Conservation (phyloP, 2,329 filamentous ascomycete species). For the Thielaviopsis populi region DNA sequence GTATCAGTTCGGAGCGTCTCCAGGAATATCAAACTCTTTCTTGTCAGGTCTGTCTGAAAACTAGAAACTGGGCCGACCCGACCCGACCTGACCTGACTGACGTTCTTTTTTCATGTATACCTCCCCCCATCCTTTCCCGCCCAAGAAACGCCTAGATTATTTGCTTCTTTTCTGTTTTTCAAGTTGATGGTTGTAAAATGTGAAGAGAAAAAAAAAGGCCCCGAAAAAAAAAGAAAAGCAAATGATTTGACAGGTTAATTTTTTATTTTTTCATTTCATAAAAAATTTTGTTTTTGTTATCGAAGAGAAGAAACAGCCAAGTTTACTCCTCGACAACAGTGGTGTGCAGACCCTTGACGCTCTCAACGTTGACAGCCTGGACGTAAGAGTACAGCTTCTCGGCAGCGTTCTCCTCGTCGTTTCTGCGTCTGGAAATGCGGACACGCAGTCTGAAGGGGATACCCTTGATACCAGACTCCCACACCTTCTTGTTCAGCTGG, state of each 20-base stretch:
- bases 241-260: constrained; percentile 11
- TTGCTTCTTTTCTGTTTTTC: background rate
- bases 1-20: background rate
- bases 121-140: background rate
- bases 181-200: background rate
- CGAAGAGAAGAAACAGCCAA: constrained; percentile 18
- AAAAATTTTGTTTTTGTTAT: constrained; percentile 21
- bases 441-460: constrained; percentile 94
- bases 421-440: constrained; percentile 98
- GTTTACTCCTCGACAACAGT: constrained; percentile 64
- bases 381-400: constrained; percentile 99
- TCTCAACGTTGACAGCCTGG: constrained; percentile 98
- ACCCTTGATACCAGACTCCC: constrained; percentile 98
- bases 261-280: constrained; percentile 22
- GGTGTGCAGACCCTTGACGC: constrained; percentile 93
- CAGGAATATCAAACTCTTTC: background rate
- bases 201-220: background rate
- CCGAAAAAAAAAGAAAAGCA: background rate
- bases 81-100: no score
- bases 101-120: background rate
- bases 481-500: constrained; percentile 99
- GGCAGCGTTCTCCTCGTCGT: constrained; percentile 98
- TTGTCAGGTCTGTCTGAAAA: constrained; percentile 3
- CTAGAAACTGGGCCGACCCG: background rate
- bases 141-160: constrained; percentile 3